These are phyloP conservation scores for Haplosporangium sp. DNA, from an alignment of 371 early-diverging fungal genomes.

Conservation along the genomic window DNA sequence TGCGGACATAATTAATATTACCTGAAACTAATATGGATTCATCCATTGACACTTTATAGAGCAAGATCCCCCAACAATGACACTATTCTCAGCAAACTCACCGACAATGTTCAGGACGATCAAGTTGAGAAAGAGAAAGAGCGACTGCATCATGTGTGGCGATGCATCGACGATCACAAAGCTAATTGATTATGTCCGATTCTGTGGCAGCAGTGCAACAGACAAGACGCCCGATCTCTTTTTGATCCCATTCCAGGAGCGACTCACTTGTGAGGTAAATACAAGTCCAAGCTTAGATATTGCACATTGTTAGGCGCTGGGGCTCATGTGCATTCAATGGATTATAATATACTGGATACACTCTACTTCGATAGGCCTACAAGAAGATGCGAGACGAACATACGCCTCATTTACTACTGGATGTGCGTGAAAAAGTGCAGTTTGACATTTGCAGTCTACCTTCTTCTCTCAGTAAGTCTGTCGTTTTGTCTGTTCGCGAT, in stretches of 20 bases:
- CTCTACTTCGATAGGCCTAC: constrained; percentile 55
- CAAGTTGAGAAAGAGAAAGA: constrained; percentile 75
- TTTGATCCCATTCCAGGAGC: constrained; percentile 35
- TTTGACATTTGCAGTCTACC: constrained; percentile 86
- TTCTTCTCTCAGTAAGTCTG: constrained; percentile 55
- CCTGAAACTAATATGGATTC: neutral
- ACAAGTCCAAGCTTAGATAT: neutral
- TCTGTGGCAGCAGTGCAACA: constrained; percentile 84
- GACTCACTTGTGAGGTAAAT: constrained; percentile 37
- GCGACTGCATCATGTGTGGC: constrained; percentile 89
- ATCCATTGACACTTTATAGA: constrained; percentile 12
- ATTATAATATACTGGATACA: neutral
- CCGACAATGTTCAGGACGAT: constrained; percentile 85
- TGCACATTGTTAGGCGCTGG: neutral
- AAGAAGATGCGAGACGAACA: constrained; percentile 35
- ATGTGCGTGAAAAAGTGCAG: constrained; percentile 87
- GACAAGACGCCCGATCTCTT: constrained; percentile 72
- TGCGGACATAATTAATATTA: no score
- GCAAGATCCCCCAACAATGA: constrained; percentile 71
- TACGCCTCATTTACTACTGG: constrained; percentile 80
- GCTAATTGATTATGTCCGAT: constrained; percentile 89
- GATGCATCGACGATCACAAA: constrained; percentile 80
- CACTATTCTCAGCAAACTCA: constrained; percentile 81
- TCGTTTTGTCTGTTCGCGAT: neutral
- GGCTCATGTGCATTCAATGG: neutral